Conservation (phyloP, 345 rosid genomes). For the Eucalyptus tenuipes region DNA sequence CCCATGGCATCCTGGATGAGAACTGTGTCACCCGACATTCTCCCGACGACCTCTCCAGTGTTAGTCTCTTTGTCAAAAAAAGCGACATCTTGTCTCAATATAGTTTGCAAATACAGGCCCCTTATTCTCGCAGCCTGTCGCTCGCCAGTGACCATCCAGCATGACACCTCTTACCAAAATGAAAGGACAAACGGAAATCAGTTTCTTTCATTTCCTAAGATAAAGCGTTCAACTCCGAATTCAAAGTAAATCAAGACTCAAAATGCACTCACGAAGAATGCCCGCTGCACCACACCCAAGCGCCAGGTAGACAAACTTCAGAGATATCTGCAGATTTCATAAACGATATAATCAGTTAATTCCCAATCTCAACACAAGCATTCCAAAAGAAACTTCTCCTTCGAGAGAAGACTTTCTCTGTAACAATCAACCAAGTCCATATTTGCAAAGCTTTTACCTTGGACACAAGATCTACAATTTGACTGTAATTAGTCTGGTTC, state of each 20-base stretch:
- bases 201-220: not conserved
- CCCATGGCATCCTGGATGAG: conserved; percentile 96
- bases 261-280: conserved; percentile 51
- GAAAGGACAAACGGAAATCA: not conserved
- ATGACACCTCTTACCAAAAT: conserved; percentile 48
- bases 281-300: conserved; percentile 46
- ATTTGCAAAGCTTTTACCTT: conserved; percentile 24
- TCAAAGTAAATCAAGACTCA: not conserved
- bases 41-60: conserved; percentile 79
- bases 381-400: not conserved
- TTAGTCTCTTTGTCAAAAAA: conserved; percentile 81
- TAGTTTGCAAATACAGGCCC: conserved; percentile 52
- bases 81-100: conserved; percentile 64
- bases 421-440: not conserved
- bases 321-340: conserved; percentile 30
- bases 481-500: conserved; percentile 22
- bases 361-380: not conserved
- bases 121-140: conserved; percentile 75
- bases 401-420: not conserved
- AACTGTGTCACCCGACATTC: conserved; percentile 96
- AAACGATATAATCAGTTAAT: not conserved
- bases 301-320: conserved; percentile 77
- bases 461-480: conserved; percentile 27
- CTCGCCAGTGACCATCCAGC: conserved; percentile 90
- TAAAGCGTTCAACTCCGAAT: not conserved